phyloP scores from a whole-genome alignment of 371 early-diverging fungal species.

The Mucor circinelloides region DNA sequence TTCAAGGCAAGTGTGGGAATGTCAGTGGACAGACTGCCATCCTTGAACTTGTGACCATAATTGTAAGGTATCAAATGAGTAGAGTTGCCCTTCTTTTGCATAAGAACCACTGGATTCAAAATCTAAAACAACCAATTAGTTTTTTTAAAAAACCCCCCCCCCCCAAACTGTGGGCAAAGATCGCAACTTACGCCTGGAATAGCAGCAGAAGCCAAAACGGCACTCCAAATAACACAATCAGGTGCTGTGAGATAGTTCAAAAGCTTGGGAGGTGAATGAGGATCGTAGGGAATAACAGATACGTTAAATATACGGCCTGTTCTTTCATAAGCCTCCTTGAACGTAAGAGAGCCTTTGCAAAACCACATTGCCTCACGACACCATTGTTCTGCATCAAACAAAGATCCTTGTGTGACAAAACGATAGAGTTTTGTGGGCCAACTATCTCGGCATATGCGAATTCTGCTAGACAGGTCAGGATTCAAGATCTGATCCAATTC shows the following conservation, averaged over 20 bases:
- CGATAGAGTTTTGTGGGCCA: conserved; percentile 34
- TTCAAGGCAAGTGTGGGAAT: conserved; percentile 78
- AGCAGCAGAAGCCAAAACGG: conserved; percentile 58
- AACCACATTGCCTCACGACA: conserved; percentile 72
- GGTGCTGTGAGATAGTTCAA: conserved; percentile 91
- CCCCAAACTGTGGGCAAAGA: conserved; percentile 11
- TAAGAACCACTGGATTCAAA: conserved; percentile 80
- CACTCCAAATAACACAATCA: conserved; percentile 87
- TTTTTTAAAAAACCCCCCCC: neutral
- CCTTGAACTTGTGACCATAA: conserved; percentile 81
- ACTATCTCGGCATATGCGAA: conserved; percentile 66
- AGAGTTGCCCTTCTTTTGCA: conserved; percentile 73
- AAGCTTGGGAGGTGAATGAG: conserved; percentile 79
- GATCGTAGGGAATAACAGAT: conserved; percentile 78
- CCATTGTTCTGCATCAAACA: conserved; percentile 79
- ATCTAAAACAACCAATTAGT: conserved; percentile 38
- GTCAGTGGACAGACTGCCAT: conserved; percentile 88
- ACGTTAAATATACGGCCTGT: conserved; percentile 91
- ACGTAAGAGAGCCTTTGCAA: conserved; percentile 85
- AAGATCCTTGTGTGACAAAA: conserved; percentile 46
- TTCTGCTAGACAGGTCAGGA: conserved; percentile 59
- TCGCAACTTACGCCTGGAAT: conserved; percentile 50
- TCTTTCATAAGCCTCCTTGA: conserved; percentile 85
- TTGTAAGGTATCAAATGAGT: conserved; percentile 72
- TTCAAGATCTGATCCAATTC: conserved; percentile 72